Base-by-base conservation (phyloP, 1,139 yeast species). In the Kodamaea sp. region DNA sequence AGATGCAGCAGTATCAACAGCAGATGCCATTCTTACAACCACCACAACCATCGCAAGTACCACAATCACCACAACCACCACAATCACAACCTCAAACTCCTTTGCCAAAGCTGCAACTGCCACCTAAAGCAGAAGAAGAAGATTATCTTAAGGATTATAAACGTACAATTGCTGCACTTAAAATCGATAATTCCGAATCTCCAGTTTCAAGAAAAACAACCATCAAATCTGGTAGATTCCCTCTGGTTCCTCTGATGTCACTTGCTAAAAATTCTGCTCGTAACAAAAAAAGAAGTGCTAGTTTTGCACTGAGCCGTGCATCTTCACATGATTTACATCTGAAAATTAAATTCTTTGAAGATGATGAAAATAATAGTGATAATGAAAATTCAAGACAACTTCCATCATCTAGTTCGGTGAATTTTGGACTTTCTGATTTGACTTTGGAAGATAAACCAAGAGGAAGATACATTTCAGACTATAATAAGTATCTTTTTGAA, bases 171-270 rank as follows among this genome's bases (percentile, higher is more conserved):
- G 39, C 34, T 9, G 40, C 44, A 7, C 37, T 33, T 27, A 34
- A 23, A 12, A 27, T 27, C 28, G 25, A 27, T 22, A 49, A 42
- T 29, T 44, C 44, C 9, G 53, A 51, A 22, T 57, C 54, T 40
- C 49, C 55, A 26, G 60, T 58, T 34, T 58, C 71, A 8, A 55
- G 74, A 44, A 57, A 50, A 33, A 58, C 67, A 10, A 62, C 69
- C 6, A 46, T 65, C 28, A 65, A 60, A 47, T 62, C 71, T 6
- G 67, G 55, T 40, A 54, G 75, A 37, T 65, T 55, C 37, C 61
- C 72, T 6, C 67, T 73, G 12, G 65, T 63, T 7, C 75, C 75
- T 5, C 54, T 49, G 52, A 39, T 48, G 29, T 41, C 46, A 5
- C 42, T 42, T 27, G 36, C 25, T 10, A 37, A 39, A 24, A 33